Evolutionary conservation across 306 rosid species (phyloP), one percentile per base, ranked within the genome.

Genomic region (Vigna mungo): DNA sequence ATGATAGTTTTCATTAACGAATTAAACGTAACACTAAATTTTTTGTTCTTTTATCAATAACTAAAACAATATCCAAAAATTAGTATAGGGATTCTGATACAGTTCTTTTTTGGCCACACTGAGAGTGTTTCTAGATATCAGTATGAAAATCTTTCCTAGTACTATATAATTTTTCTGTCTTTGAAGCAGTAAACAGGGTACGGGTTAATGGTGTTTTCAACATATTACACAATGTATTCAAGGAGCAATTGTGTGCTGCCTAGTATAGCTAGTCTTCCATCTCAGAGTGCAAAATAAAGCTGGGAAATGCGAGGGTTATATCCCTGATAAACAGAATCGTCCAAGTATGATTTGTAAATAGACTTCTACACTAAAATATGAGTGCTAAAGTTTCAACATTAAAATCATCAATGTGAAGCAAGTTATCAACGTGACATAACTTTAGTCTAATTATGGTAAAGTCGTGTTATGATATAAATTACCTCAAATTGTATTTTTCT

Each of bases 261-360:
- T 44, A 44, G 62, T 21, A 71, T 53, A 9, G 62, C 34, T 82
- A 80, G 61, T 92, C 92, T 63, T 74, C 86, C 68, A 84, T 85
- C 64, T 82, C 72, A 5, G 88, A 44, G 53, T 76, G 80, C 70
- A 89, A 69, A 64, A 89, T 84, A 79, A 93, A 91, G 84, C 93
- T 91, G 49, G 96, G 96, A 87, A 94, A 91, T 34, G 92, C 86
- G 68, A 90, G 1, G 14, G 91, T 91, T 77, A 91, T 70, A 56
- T 88, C 97, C 96, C 96, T 91, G 85, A 54, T 37, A 86, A 60
- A 59, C 54, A 76, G 13, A 81, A 82, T 9, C 23, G 37, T 43
- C 20, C 7, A 14, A 23, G 55, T 71, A 39, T 46, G 32, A 55
- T 73, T 16, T 54, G 36, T 58, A 16, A 30, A 34, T 54, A 64